Evolutionary conservation across 2,329 filamentous ascomycete species (phyloP), one percentile per base, ranked within the genome.

Genomic region (Cyphellophora attinorum): DNA sequence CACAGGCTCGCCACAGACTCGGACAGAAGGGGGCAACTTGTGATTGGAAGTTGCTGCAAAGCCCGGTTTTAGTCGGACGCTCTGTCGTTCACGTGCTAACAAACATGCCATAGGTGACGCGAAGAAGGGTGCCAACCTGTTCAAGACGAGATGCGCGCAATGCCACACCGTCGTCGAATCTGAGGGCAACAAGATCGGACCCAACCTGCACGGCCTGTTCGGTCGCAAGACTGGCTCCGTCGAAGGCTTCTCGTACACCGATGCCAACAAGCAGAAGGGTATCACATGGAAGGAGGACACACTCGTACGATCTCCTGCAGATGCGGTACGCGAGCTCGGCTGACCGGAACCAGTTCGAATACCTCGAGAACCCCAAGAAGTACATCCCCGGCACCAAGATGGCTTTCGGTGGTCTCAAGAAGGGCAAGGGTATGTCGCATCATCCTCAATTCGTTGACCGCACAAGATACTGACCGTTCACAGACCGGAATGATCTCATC

Each of bases 361-460:
- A 98, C 80, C 88, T 98, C 58, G 91, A 98, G 79, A 96, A 96
- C 82, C 91, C 91, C 71, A 98, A 98, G 82, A 96, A 96, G 78
- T 98, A 88, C 79, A 95, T 98, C 50, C 91, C 91, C 53, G 91
- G 91, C 54, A 98, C 91, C 72, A 98, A 96, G 85, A 98, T 98
- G 91, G 91, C 91, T 57, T 98, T 96, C 63, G 91, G 91, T 71
- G 91, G 91, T 66, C 78, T 98, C 61, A 98, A 98, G 88, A 98
- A 98, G 85, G 77, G 79, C 61, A 96, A 96, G 84, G 91, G 29
- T 31, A 31, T 31, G 29, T 31, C 12, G 13, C 8, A n/a, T n/a
- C 21, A 8, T 25, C 8, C 21, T 8, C n/a, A n/a, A n/a, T n/a
- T n/a, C n/a, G n/a, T 25, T 25, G n/a, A 25, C 8, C n/a, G 21